Evolutionary conservation across 306 rosid species (phyloP).

Genomic region (Inga oerstediana): DNA sequence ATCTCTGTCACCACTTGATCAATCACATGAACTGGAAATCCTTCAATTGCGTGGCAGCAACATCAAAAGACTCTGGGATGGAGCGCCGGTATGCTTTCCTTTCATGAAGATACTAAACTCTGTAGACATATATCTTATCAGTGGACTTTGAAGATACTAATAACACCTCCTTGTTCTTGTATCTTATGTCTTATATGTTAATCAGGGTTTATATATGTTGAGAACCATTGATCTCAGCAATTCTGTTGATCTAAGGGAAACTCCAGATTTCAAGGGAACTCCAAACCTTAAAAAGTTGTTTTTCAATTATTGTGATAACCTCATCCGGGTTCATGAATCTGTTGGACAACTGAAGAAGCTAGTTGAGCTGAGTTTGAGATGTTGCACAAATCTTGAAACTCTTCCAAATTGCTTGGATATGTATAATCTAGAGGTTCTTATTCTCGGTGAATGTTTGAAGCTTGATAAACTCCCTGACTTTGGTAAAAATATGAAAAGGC

Average conservation of each 20-base stretch:
- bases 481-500: background rate
- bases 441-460: background rate
- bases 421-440: background rate
- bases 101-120: background rate
- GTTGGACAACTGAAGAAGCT: slow-evolving; percentile 1
- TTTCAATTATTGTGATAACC: background rate
- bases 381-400: background rate
- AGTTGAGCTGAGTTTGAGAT: background rate
- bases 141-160: too few species aligned
- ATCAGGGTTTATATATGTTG: background rate
- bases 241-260: background rate
- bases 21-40: background rate
- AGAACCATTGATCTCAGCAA: background rate
- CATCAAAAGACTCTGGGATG: background rate
- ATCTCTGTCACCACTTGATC: background rate
- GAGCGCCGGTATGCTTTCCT: background rate
- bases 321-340: background rate
- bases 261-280: background rate
- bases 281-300: background rate
- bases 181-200: background rate
- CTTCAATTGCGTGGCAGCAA: background rate
- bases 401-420: slow-evolving; percentile 1
- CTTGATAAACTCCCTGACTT: background rate
- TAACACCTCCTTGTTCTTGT: background rate
- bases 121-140: background rate